Percentiles rank a stretch among this genome's conserved stretches.
Conservation (phyloP, 2,329 filamentous ascomycete genomes). For the Epichloe aotearoae region DNA sequence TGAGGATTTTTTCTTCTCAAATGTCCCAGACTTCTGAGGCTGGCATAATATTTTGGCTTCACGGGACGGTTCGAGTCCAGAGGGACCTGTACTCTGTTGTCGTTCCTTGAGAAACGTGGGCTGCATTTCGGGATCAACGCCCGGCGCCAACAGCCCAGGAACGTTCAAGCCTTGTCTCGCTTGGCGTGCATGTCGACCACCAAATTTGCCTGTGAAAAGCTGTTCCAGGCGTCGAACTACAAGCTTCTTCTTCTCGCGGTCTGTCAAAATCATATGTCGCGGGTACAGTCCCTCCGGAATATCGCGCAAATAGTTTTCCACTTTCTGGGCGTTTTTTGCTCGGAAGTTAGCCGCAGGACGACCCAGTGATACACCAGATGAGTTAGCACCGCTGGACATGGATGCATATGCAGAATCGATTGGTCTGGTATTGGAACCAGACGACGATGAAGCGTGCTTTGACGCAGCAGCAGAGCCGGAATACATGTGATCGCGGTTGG, state of each 20-base stretch:
- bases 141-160: constrained; percentile 4
- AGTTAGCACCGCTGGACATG: constrained; percentile 41
- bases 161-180: constrained; percentile 12
- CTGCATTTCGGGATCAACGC: constrained; percentile 16
- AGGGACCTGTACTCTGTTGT: constrained; percentile 15
- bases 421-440: constrained; percentile 38
- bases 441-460: constrained; percentile 39
- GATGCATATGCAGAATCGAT: constrained; percentile 56
- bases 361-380: constrained; percentile 25
- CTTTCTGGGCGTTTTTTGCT: constrained; percentile 40
- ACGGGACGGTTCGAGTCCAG: constrained; percentile 23
- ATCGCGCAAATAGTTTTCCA: constrained; percentile 57
- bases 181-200: constrained; percentile 23
- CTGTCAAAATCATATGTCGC: constrained; percentile 47
- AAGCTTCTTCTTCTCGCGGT: constrained; percentile 62
- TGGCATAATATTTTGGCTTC: constrained; percentile 35
- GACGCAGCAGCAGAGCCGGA: constrained; percentile 30
- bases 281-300: constrained; percentile 59
- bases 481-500: constrained; percentile 24
- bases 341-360: constrained; percentile 24
- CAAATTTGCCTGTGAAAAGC: constrained; percentile 62
- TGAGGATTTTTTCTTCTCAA: constrained; percentile 27
- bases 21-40: constrained; percentile 15
- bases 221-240: constrained; percentile 68
- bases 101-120: constrained; percentile 20